Percentiles rank a stretch among this genome's conserved stretches.
These are phyloP conservation scores for Penicillium turbatum DNA, from an alignment of 495 filamentous ascomycete species.

Conservation along the genomic window DNA sequence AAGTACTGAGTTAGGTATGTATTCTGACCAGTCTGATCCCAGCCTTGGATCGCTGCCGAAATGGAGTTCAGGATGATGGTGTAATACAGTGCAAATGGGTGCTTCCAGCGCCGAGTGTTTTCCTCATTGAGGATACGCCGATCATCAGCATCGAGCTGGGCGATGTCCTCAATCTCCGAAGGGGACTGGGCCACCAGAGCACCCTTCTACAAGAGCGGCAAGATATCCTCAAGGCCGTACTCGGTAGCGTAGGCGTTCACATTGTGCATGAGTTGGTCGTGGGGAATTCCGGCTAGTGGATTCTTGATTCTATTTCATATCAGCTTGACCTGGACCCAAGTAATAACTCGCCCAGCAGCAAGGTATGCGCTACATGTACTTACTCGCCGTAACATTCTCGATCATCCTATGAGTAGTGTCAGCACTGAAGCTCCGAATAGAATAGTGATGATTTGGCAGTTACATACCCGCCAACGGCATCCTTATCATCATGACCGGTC, in stretches of 20 bases:
- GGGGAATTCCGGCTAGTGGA: slow-evolving; percentile 54
- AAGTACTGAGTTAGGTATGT: not conserved
- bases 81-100: slow-evolving; percentile 57
- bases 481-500: not conserved
- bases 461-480: slow-evolving; percentile 13
- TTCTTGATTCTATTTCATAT: slow-evolving; percentile 46
- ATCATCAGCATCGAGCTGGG: slow-evolving; percentile 53
- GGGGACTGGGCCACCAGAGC: slow-evolving; percentile 66
- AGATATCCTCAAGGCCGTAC: slow-evolving; percentile 47
- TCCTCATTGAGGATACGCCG: slow-evolving; percentile 52
- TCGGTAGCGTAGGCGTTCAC: slow-evolving; percentile 53
- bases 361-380: not conserved
- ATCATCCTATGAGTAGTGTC: slow-evolving; percentile 11
- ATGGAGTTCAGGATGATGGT: slow-evolving; percentile 68
- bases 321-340: not conserved
- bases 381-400: slow-evolving; percentile 19
- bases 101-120: slow-evolving; percentile 58
- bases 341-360: not conserved
- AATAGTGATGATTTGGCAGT: not conserved
- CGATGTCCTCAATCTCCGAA: slow-evolving; percentile 46
- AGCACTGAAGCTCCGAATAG: not conserved
- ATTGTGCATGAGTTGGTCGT: slow-evolving; percentile 46
- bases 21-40: slow-evolving; percentile 56
- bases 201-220: slow-evolving; percentile 51
- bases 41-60: slow-evolving; percentile 63